Conservation (phyloP, 2,329 filamentous ascomycete species). For the Gnomoniopsis smithogilvyi region DNA sequence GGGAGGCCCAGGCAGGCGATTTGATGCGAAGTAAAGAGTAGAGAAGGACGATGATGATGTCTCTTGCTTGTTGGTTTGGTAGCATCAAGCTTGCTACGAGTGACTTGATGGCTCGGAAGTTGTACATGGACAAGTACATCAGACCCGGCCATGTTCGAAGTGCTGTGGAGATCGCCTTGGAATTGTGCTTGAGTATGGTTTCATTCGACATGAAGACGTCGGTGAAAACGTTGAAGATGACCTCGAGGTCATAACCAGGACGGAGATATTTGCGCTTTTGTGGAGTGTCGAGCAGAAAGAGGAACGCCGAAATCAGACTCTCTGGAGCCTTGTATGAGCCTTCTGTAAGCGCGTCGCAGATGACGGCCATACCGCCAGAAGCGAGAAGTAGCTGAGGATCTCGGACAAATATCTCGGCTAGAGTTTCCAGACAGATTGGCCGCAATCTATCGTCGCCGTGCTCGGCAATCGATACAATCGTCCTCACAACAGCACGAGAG, state of each 20-base stretch:
- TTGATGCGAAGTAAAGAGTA: slow-evolving; percentile 84
- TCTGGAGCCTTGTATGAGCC: slow-evolving; percentile 91
- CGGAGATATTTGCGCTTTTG: slow-evolving; percentile 77
- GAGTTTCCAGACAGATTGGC: slow-evolving; percentile 87
- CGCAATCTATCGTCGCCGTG: slow-evolving; percentile 80
- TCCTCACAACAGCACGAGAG: slow-evolving; percentile 80
- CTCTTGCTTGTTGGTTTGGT: slow-evolving; percentile 55
- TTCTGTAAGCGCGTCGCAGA: slow-evolving; percentile 91
- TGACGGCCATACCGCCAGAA: slow-evolving; percentile 76
- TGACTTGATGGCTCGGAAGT: slow-evolving; percentile 80
- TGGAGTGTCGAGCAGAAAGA: slow-evolving; percentile 86
- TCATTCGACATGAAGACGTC: slow-evolving; percentile 68
- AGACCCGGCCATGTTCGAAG: slow-evolving; percentile 93
- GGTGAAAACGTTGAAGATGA: slow-evolving; percentile 88
- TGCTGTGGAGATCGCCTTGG: slow-evolving; percentile 86
- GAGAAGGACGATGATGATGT: slow-evolving; percentile 83
- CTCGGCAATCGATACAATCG: slow-evolving; percentile 86
- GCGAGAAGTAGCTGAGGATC: slow-evolving; percentile 78
- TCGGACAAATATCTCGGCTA: slow-evolving; percentile 86
- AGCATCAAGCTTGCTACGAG: slow-evolving; percentile 64
- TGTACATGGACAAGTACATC: slow-evolving; percentile 82
- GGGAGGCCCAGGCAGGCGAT: slow-evolving; percentile 89
- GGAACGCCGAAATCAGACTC: slow-evolving; percentile 79
- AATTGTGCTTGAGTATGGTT: slow-evolving; percentile 72
- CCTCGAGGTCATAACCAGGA: slow-evolving; percentile 84